Percentiles rank a stretch among this genome's conserved stretches.
Evolutionary conservation across 257 asterid species (phyloP).

Genomic region (Solanum tarijense): DNA sequence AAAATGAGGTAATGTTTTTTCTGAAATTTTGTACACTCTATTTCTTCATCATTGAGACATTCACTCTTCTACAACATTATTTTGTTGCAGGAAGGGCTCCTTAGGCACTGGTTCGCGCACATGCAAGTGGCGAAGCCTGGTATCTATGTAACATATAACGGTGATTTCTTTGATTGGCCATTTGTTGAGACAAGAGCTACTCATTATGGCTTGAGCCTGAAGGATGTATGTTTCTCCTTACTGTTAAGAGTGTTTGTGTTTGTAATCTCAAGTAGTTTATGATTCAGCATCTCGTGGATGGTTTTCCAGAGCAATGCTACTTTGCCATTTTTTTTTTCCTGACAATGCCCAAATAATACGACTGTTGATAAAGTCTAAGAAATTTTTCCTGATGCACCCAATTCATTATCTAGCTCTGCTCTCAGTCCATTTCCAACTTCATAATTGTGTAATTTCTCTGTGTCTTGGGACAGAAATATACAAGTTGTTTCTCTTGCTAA

Average conservation of each 20-base stretch:
- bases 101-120: conserved; percentile 75
- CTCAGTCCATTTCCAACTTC: neutral
- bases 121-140: conserved; percentile 96
- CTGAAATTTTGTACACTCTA: neutral
- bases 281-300: neutral
- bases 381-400: neutral
- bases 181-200: conserved; percentile 84
- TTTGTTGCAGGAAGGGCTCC: conserved; percentile 64
- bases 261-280: neutral
- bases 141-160: conserved; percentile 91
- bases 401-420: neutral
- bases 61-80: neutral
- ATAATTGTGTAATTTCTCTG: neutral
- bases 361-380: neutral
- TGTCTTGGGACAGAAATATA: neutral
- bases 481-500: neutral
- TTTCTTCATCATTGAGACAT: neutral
- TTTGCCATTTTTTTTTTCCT: neutral
- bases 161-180: conserved; percentile 99
- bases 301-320: neutral
- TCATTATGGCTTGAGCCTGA: conserved; percentile 74
- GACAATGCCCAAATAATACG: neutral
- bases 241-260: neutral
- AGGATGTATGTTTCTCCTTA: conserved; percentile 43
- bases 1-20: conserved; percentile 63